phyloP scores from a whole-genome alignment of 73 alveolate genomes.

The Paramecium biaurelia region DNA sequence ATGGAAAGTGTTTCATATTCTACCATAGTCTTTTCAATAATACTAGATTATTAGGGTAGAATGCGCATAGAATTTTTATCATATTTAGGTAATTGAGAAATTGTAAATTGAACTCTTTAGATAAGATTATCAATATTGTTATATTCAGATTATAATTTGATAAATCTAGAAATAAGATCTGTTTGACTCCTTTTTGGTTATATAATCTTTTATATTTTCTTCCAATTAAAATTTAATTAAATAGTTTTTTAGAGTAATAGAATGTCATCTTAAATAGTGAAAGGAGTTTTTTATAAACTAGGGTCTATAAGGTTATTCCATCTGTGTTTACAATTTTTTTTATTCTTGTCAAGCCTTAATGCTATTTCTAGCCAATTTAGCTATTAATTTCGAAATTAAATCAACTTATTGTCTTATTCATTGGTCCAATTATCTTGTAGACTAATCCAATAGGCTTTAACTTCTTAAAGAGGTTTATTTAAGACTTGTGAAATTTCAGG shows the following conservation, averaged over 20 bases:
- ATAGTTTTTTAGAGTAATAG: background rate
- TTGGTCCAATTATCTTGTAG: background rate
- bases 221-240: background rate
- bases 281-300: background rate
- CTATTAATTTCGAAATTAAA: background rate
- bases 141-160: background rate
- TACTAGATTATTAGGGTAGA: background rate
- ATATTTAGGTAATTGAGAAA: background rate
- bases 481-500: background rate
- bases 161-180: background rate
- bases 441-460: background rate
- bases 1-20: background rate
- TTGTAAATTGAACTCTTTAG: background rate
- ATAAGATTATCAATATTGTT: background rate
- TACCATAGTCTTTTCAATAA: background rate
- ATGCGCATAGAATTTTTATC: background rate
- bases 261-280: background rate
- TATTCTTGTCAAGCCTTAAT: background rate
- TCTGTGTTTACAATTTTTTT: background rate
- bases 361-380: slow-evolving; percentile 15
- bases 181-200: background rate
- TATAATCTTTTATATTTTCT: background rate
- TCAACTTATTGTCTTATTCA: background rate
- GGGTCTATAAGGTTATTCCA: background rate
- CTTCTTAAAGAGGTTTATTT: background rate